Conservation (phyloP, 495 filamentous ascomycete genomes). For the Neurospora tetrasperma region DNA sequence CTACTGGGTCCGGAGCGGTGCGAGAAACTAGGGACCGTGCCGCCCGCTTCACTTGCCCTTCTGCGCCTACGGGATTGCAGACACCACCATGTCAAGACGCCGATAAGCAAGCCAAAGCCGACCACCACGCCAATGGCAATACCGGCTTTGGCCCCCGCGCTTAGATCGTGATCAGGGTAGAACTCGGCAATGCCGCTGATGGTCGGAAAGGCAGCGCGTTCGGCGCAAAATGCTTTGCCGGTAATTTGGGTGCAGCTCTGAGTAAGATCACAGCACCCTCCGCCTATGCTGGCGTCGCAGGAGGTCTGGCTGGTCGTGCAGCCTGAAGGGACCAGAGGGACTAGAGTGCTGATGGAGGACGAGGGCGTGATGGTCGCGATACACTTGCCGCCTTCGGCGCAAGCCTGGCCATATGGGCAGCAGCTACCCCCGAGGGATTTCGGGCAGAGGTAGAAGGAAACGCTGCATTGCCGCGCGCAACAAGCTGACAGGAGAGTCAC, state of each 20-base stretch:
- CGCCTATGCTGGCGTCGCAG: constrained; percentile 54
- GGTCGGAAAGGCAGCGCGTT: constrained; percentile 31
- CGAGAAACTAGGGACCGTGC: neutral
- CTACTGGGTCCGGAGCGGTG: constrained; percentile 2
- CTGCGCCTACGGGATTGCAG: constrained; percentile 18
- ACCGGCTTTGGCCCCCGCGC: constrained; percentile 32
- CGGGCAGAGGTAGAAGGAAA: constrained; percentile 34
- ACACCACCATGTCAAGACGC: constrained; percentile 26
- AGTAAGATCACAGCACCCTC: constrained; percentile 65
- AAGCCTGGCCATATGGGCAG: constrained; percentile 30
- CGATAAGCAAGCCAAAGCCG: constrained; percentile 27
- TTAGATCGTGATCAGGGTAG: constrained; percentile 11
- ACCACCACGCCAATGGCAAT: constrained; percentile 35
- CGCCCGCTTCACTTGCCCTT: constrained; percentile 6
- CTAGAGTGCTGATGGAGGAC: constrained; percentile 10
- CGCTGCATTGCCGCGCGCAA: constrained; percentile 29
- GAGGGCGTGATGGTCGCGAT: constrained; percentile 14
- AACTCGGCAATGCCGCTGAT: constrained; percentile 14
- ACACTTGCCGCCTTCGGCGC: constrained; percentile 19
- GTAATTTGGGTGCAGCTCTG: constrained; percentile 54
- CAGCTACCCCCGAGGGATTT: constrained; percentile 31
- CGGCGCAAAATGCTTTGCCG: constrained; percentile 39
- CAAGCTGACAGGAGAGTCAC: constrained; percentile 21
- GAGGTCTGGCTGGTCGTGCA: constrained; percentile 67
- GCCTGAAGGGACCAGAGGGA: constrained; percentile 26